Conservation (phyloP, 306 rosid species). For the Pterocarpus macrocarpus region DNA sequence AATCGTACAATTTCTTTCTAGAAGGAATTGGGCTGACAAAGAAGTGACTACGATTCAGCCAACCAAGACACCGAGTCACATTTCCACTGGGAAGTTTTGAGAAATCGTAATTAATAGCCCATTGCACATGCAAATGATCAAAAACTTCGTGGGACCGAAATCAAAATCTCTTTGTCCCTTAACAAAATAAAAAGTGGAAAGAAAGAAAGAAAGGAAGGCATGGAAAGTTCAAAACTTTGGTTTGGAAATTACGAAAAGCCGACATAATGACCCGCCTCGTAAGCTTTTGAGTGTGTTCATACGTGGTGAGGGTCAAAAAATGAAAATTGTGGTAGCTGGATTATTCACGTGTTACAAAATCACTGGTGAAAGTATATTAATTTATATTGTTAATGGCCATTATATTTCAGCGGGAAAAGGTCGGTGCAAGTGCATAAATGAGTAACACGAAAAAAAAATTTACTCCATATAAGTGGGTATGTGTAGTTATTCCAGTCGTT, state of each 20-base stretch:
- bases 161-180: not conserved
- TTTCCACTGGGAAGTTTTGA: conserved; percentile 46
- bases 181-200: not conserved
- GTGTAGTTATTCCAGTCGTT: not conserved
- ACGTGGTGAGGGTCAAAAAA: conserved; percentile 42
- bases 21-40: conserved; percentile 33
- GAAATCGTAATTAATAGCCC: conserved; percentile 44
- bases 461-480: no score
- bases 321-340: not conserved
- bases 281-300: conserved; percentile 42
- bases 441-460: no score
- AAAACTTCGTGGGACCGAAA: conserved; percentile 41
- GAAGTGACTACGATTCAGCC: conserved; percentile 24
- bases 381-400: not conserved
- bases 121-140: conserved; percentile 22
- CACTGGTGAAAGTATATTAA: not conserved
- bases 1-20: not conserved
- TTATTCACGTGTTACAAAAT: conserved; percentile 30
- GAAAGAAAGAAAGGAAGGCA: not conserved
- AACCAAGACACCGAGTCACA: conserved; percentile 28
- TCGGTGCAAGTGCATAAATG: not conserved
- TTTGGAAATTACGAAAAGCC: not conserved
- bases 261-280: conserved; percentile 8
- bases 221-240: conserved; percentile 10
- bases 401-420: not conserved